Conservation (phyloP, 2,329 filamentous ascomycete genomes). For the Microcera coccophila region DNA sequence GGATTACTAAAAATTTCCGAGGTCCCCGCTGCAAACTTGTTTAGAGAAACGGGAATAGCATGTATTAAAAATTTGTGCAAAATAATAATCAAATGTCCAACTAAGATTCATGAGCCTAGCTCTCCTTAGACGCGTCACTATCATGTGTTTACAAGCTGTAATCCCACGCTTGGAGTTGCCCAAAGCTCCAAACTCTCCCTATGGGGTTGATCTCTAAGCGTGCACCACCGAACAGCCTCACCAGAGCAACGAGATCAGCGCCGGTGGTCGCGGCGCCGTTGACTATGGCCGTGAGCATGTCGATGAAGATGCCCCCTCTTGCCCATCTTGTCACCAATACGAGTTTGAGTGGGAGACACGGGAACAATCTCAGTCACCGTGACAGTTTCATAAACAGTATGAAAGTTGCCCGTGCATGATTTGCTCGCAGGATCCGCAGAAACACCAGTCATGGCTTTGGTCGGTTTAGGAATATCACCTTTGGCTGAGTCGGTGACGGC, state of each 20-base stretch:
- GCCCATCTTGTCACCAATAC: conserved; percentile 12
- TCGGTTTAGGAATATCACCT: conserved; percentile 18
- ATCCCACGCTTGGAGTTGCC: background rate
- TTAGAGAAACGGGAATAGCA: conserved; percentile 17
- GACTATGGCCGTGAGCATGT: conserved; percentile 36
- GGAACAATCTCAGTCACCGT: conserved; percentile 37
- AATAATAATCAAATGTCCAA: conserved; percentile 28
- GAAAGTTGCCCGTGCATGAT: conserved; percentile 27
- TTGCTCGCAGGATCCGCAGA: conserved; percentile 16
- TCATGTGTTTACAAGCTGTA: background rate
- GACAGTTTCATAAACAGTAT: conserved; percentile 44
- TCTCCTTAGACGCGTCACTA: too few species aligned
- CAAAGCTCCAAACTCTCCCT: conserved; percentile 1
- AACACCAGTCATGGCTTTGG: conserved; percentile 1
- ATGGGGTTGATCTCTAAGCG: conserved; percentile 3
- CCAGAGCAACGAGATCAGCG: conserved; percentile 21
- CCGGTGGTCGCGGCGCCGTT: conserved; percentile 31
- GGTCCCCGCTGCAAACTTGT: conserved; percentile 3
- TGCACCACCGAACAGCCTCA: too few species aligned
- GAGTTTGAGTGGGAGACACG: conserved; percentile 16
- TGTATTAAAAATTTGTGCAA: conserved; percentile 28
- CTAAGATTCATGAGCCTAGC: too few species aligned
- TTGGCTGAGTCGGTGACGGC: conserved; percentile 13
- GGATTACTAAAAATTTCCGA: background rate
- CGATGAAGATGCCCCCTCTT: conserved; percentile 30